Base-by-base conservation (phyloP, 805 yeast species). In the Ogataea salicorniae region DNA sequence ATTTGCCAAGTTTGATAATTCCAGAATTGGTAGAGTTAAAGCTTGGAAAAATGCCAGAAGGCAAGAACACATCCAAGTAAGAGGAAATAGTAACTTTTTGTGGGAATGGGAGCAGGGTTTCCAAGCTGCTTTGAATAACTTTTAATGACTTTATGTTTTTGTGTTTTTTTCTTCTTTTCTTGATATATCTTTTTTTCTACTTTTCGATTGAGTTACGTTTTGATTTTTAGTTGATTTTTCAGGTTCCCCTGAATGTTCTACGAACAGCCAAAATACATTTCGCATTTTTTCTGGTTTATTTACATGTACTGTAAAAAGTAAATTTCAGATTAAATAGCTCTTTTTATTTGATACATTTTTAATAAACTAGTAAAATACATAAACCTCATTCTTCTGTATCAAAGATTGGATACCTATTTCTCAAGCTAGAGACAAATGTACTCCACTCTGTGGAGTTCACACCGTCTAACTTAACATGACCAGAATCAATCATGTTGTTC, bases 21-120 rank as follows among this genome's bases (percentile, higher is more conserved):
- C 95, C 5, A 71, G 75, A 15, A 63, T 92, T 23, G 99, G 99
- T 1, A 76, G 97, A 52, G 58, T 74, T 23, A 73, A 74, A 41
- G 83, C 90, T 0, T 85, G 92, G 94, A 80, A 73, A 51, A 53
- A 58, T 11, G 76, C 84, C 17, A 75, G 97, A 51, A 66, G 76
- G 33, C 60, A 59, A 2, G 87, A 88, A 57, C 95, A 91, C 63
- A 58, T 79, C 20, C 54, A 64, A 11, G 60, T 66, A 7, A 75
- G 77, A 52, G 94, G 94, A 6, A 57, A 68, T 6, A 75, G 83
- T 56, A 70, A 70, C 14, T 77, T 73, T 59, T 46, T 81, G 45
- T 92, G 97, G 96, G 96, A 87, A 65, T 92, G 88, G 85, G 89
- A 84, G 26, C 95, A 85, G 56, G 97, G 96, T 0, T 90, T 79